Percentiles rank a stretch among this genome's conserved stretches.
These are phyloP conservation scores for Quercus suber DNA, from an alignment of 306 rosid species.

Conservation along the genomic window DNA sequence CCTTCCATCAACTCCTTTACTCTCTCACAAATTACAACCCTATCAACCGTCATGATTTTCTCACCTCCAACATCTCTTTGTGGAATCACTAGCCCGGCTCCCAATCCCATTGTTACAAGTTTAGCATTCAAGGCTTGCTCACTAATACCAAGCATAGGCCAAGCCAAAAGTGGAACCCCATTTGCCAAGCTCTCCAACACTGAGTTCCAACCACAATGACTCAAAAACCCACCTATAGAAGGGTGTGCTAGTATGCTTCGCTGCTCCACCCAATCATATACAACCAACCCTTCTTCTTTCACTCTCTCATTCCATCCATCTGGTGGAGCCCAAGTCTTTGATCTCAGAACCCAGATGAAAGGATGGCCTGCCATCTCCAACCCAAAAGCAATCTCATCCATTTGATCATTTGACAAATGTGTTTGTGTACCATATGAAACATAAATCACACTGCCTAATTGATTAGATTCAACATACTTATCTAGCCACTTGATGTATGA, in stretches of 20 bases:
- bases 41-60: background rate
- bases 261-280: slow-evolving; percentile 25
- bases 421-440: slow-evolving; percentile 18
- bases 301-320: slow-evolving; percentile 2
- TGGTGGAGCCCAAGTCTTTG: slow-evolving; percentile 15
- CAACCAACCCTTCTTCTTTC: slow-evolving; percentile 15
- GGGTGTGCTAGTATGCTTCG: slow-evolving; percentile 16
- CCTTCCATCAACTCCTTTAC: slow-evolving; percentile 29
- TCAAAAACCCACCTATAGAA: slow-evolving; percentile 12
- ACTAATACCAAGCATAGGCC: slow-evolving; percentile 24
- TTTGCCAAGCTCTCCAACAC: slow-evolving; percentile 19
- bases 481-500: slow-evolving; percentile 14
- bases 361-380: slow-evolving; percentile 6
- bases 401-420: slow-evolving; percentile 4
- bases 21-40: slow-evolving; percentile 9
- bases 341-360: slow-evolving; percentile 23
- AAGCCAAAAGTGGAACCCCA: slow-evolving; percentile 29
- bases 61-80: background rate
- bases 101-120: background rate
- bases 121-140: slow-evolving; percentile 32
- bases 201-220: slow-evolving; percentile 41
- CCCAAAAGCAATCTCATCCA: slow-evolving; percentile 29
- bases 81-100: background rate
- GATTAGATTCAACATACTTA: background rate
- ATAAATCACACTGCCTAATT: slow-evolving; percentile 10